Evolutionary conservation across 2,329 filamentous ascomycete genomes (phyloP).

Genomic region (Berkeleyomyces rouxiae): DNA sequence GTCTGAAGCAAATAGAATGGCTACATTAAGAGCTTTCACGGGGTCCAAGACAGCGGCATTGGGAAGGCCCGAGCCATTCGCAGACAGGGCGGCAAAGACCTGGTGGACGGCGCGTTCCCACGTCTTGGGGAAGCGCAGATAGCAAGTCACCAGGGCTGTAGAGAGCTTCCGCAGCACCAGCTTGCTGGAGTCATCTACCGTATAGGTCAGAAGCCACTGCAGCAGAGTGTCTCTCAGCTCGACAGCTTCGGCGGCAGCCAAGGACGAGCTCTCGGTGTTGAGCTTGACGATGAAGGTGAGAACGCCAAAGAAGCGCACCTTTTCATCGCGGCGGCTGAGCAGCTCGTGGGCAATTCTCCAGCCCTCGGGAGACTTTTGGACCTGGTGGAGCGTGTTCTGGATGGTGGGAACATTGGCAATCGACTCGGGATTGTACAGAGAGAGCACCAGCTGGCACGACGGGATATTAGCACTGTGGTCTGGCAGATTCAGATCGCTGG

Average conservation of each 20-base stretch:
- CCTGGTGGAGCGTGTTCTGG: conserved; percentile 58
- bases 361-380: conserved; percentile 66
- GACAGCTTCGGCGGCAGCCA: conserved; percentile 40
- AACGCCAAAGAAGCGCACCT: conserved; percentile 81
- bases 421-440: conserved; percentile 35
- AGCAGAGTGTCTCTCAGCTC: conserved; percentile 45
- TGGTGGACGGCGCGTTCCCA: conserved; percentile 53
- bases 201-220: conserved; percentile 41
- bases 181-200: conserved; percentile 34
- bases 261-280: conserved; percentile 55
- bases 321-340: conserved; percentile 49
- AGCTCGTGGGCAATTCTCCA: conserved; percentile 75
- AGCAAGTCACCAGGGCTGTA: conserved; percentile 61
- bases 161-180: conserved; percentile 59
- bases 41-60: neutral
- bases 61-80: neutral
- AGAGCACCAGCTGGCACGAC: conserved; percentile 28
- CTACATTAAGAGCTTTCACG: conserved; percentile 4
- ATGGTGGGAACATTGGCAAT: conserved; percentile 32
- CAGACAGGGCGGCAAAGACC: conserved; percentile 32
- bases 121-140: conserved; percentile 48
- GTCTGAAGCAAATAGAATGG: conserved; percentile 13
- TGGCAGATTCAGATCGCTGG: neutral
- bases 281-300: conserved; percentile 88
- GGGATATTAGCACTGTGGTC: neutral